phyloP scores from a whole-genome alignment of 495 filamentous ascomycete genomes.

The Beverwykella pulmonaria region DNA sequence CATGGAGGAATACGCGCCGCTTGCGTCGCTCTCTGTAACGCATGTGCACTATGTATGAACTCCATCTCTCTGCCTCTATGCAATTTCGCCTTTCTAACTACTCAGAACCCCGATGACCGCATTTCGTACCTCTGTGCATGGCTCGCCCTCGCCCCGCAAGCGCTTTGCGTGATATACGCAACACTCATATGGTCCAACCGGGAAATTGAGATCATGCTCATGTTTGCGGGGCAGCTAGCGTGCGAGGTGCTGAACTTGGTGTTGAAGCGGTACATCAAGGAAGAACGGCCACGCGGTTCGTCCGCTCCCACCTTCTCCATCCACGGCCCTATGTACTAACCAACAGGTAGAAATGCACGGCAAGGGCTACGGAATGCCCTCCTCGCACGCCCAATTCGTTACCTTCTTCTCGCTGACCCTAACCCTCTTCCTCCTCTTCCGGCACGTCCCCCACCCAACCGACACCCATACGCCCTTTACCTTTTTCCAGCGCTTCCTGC shows the following conservation, averaged over 20 bases:
- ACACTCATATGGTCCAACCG: constrained; percentile 87
- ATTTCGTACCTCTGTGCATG: constrained; percentile 86
- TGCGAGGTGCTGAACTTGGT: constrained; percentile 93
- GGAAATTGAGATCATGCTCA: constrained; percentile 85
- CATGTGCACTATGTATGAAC: constrained; percentile 91
- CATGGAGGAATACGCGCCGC: constrained; percentile 59
- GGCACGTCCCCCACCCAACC: constrained; percentile 58
- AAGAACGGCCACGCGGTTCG: constrained; percentile 74
- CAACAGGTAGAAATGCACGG: constrained; percentile 66
- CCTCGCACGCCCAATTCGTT: constrained; percentile 93
- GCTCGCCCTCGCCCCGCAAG: constrained; percentile 91
- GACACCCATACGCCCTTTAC: constrained; percentile 56
- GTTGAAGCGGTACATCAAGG: constrained; percentile 87
- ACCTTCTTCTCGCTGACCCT: constrained; percentile 85
- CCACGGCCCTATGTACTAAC: too few species aligned
- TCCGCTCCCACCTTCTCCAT: not conserved
- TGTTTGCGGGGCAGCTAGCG: constrained; percentile 88
- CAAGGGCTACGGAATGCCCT: constrained; percentile 99
- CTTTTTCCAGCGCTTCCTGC: constrained; percentile 58
- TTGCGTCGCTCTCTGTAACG: constrained; percentile 89
- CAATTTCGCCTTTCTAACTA: not conserved
- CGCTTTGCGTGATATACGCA: constrained; percentile 82
- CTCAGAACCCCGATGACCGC: constrained; percentile 83
- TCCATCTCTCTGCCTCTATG: not conserved
- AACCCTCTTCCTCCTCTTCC: constrained; percentile 75